Conservation (phyloP, 1,139 yeast genomes). For the Debaryomycetaceae sp. region DNA sequence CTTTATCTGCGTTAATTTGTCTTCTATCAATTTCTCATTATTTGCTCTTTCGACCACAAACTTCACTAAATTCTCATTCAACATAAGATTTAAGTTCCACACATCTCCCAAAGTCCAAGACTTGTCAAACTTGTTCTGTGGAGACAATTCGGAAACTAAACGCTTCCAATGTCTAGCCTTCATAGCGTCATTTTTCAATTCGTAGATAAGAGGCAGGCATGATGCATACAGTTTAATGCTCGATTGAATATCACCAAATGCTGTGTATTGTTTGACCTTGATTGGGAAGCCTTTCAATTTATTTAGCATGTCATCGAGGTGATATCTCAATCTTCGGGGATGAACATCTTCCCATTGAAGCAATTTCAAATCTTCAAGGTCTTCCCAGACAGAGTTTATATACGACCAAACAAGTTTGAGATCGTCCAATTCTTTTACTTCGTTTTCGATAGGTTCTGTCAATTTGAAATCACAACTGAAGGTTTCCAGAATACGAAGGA, state of each 20-base stretch:
- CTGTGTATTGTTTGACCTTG: conserved; percentile 63
- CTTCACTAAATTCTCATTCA: conserved; percentile 47
- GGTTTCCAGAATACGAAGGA: conserved; percentile 39
- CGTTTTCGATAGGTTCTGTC: conserved; percentile 24
- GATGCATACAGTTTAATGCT: conserved; percentile 40
- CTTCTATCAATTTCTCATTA: conserved; percentile 68
- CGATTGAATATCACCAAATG: conserved; percentile 58
- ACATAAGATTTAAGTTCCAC: conserved; percentile 50
- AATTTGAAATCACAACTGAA: conserved; percentile 37
- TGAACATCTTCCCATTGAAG: conserved; percentile 51
- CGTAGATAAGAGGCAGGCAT: conserved; percentile 38
- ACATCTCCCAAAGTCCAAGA: conserved; percentile 54
- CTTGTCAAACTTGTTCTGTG: conserved; percentile 13
- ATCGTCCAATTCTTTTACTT: conserved; percentile 53
- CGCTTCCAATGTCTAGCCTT: conserved; percentile 68
- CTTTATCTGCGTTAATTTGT: conserved; percentile 46
- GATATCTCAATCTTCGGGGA: conserved; percentile 44
- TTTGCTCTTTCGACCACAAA: conserved; percentile 61
- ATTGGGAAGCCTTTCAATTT: conserved; percentile 54
- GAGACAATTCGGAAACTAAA: conserved; percentile 36
- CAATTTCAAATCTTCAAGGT: conserved; percentile 41
- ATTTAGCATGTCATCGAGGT: conserved; percentile 50
- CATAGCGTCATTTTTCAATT: conserved; percentile 55
- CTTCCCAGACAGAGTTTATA: conserved; percentile 53
- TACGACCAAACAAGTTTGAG: conserved; percentile 66